Base-by-base conservation (phyloP, 768 basidiomycete genomes). In the Gloeopeniophorella convolvens region DNA sequence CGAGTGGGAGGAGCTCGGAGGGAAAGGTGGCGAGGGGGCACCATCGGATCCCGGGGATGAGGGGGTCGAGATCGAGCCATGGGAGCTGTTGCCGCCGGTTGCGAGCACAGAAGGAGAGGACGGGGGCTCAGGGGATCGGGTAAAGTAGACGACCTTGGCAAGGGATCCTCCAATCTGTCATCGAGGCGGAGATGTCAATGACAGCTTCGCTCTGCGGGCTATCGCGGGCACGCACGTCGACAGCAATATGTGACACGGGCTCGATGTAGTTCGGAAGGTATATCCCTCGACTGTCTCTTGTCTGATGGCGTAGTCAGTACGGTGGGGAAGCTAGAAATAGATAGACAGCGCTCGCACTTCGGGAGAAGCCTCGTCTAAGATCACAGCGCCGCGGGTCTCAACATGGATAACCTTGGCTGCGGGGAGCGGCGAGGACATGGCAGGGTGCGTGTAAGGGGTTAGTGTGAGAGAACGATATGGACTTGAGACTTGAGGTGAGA, bases 111-210 rank as follows among this genome's bases (percentile, higher is more conserved):
- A 82, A 6, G 89, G 86, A 6, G 89, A 86, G 26, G 80, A 73
- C n/a, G 85, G 85, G 3, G 86, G 85, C 48, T 88, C 84, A 3
- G 88, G 83, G 7, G 93, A 92, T 42, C 96, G 86, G 37, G 95
- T 97, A 68, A 98, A 98, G 71, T 97, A 99, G 59, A 96, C 91
- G 44, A 99, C 89, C 68, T 99, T 99, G 54, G 94, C 95, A 12
- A 99, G 72, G 11, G 94, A 96, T 35, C 96, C 96, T 23, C 96
- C 96, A 64, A 98, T 86, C 94, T 97, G 68, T 11, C 21, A 21
- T 16, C 23, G 44, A 27, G 15, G 31, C n/a, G 26, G 15, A 27
- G 28, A 34, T 35, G 53, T 61, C 53, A 46, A 61, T 39, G 44
- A 45, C 52, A 37, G 39, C 55, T 32, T 28, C 39, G 27, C 44